Percentiles rank a stretch among this genome's conserved stretches.
Conservation (phyloP, 345 rosid species). For the Leavenworthia alabamica region DNA sequence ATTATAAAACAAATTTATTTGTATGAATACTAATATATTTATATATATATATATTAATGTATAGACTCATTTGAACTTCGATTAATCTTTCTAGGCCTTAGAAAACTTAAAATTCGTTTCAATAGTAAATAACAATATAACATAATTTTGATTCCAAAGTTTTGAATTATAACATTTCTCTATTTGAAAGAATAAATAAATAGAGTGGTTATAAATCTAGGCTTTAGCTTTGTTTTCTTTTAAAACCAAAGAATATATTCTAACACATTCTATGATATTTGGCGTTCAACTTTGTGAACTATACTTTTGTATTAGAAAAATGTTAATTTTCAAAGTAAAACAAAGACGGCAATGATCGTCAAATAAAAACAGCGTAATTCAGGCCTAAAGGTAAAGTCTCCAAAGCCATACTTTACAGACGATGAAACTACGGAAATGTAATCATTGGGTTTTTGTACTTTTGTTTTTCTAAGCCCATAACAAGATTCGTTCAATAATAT, state of each 20-base stretch:
- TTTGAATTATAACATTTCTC: not conserved
- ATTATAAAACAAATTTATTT: too few species aligned
- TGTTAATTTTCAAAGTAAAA: not conserved
- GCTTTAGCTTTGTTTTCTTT: not conserved
- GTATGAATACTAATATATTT: too few species aligned
- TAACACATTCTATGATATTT: not conserved
- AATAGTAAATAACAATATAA: too few species aligned
- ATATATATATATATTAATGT: too few species aligned
- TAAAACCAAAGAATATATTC: not conserved
- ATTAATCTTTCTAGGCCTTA: too few species aligned
- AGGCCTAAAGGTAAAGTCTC: not conserved
- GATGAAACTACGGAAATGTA: not conserved
- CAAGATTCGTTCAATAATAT: not conserved
- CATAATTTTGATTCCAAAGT: too few species aligned
- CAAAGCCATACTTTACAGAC: not conserved
- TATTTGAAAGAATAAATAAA: not conserved
- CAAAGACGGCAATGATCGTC: not conserved
- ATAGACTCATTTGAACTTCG: too few species aligned
- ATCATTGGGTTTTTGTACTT: not conserved
- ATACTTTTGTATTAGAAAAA: not conserved
- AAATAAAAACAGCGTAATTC: not conserved
- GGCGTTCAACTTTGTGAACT: conserved; percentile 6
- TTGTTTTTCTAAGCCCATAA: not conserved
- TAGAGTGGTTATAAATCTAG: not conserved
- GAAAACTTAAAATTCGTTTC: too few species aligned